These are phyloP conservation scores for Chaetomium tenue DNA, from an alignment of 495 filamentous ascomycete genomes.

Conservation along the genomic window DNA sequence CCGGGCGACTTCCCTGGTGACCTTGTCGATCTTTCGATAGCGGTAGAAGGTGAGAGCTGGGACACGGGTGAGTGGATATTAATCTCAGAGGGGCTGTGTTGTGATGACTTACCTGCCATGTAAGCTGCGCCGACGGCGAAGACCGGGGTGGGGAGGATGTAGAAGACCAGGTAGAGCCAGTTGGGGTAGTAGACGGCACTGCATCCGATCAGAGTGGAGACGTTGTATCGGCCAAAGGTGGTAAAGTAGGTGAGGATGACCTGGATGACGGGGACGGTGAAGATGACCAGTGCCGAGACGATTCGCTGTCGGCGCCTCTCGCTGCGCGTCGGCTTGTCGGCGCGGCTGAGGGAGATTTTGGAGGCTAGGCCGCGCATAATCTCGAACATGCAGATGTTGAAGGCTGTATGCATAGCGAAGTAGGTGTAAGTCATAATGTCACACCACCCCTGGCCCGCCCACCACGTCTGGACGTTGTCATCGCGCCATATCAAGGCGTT, in stretches of 20 bases:
- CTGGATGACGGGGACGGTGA: constrained; percentile 62
- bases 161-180: constrained; percentile 68
- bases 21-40: constrained; percentile 62
- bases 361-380: constrained; percentile 77
- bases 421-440: constrained; percentile 73
- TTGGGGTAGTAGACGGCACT: constrained; percentile 60
- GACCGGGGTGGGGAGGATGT: constrained; percentile 64
- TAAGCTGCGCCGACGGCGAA: constrained; percentile 61
- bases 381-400: constrained; percentile 62
- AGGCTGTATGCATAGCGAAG: constrained; percentile 54
- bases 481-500: constrained; percentile 82
- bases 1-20: constrained; percentile 59
- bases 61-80: constrained; percentile 20
- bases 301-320: constrained; percentile 54
- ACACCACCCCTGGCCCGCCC: constrained; percentile 71
- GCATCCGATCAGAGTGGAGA: constrained; percentile 75
- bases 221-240: constrained; percentile 66
- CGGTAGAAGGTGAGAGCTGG: constrained; percentile 65
- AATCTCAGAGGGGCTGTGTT: neutral
- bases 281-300: constrained; percentile 67
- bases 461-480: constrained; percentile 67
- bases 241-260: constrained; percentile 68
- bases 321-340: constrained; percentile 50
- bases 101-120: constrained; percentile 65
- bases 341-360: constrained; percentile 60